Evolutionary conservation across 306 rosid genomes (phyloP), one percentile per base, ranked within the genome.

Genomic region (Lathyrus sativus): DNA sequence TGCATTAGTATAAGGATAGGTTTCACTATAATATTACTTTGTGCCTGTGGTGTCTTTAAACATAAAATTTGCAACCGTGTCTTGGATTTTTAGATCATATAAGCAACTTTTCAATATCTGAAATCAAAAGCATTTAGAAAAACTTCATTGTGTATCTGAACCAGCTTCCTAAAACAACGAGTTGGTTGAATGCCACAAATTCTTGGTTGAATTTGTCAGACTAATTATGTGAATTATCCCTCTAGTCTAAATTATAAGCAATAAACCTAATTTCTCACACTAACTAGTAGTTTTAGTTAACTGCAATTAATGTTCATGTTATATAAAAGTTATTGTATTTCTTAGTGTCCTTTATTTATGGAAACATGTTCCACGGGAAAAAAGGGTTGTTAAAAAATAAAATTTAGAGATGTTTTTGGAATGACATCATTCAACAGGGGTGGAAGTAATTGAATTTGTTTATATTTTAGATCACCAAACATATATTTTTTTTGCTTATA

Each of bases 121-220:
- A 63, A 29, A 12, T 63, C 45, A 48, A 53, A 58, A 22, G 44
- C 11, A 35, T 57, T 14, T 65, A 3, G 63, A 43, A 48, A 12
- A 29, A 49, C 22, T 62, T 39, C 35, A 31, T 51, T 50, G 62
- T 79, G 61, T 31, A 22, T 66, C 60, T 60, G 49, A 61, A 53
- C 45, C 38, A 54, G 48, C 53, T 76, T 71, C 37, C 50, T 65
- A 11, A 39, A 72, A 15, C 54, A 53, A 37, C 18, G 48, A 53
- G 35, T 10, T 44, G 37, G 61, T 39, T 26, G 33, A 70, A 66
- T 31, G 61, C 35, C 51, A 67, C 46, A 18, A 50, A 51, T 33
- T 58, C 6, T 57, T 26, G 14, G 41, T 56, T 56, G 39, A 18
- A 10, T 55, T 17, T 71, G 46, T 8, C 49, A 4, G 29, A 44